Percentiles rank a stretch among this genome's conserved stretches.
Conservation (phyloP, 805 yeast genomes). For the Candida silvicultrix region DNA sequence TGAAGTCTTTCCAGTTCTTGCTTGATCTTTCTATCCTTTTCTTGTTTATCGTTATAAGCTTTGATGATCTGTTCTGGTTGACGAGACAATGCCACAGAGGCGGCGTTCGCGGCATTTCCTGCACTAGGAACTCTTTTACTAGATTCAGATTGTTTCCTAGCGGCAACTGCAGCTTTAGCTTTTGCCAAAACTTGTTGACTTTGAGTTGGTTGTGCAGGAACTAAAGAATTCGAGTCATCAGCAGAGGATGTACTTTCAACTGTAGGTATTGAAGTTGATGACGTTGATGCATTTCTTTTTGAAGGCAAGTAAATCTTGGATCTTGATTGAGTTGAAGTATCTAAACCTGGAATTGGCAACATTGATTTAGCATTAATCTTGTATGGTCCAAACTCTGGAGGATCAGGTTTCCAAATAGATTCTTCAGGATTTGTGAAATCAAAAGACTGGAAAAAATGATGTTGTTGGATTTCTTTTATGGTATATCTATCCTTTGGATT, state of each 20-base stretch:
- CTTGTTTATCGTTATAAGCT: constrained; percentile 11
- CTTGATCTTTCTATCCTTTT: background rate
- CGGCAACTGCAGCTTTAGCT: constrained; percentile 23
- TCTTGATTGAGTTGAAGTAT: constrained; percentile 18
- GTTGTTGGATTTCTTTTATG: constrained; percentile 50
- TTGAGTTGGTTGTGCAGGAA: constrained; percentile 12
- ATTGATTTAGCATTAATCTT: constrained; percentile 71
- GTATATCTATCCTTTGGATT: constrained; percentile 60
- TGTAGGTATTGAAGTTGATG: constrained; percentile 14
- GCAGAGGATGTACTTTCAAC: constrained; percentile 18
- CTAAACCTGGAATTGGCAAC: constrained; percentile 62
- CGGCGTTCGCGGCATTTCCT: constrained; percentile 22
- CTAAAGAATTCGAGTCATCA: constrained; percentile 11
- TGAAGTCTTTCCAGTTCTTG: background rate
- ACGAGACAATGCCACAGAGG: constrained; percentile 21
- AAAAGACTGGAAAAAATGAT: constrained; percentile 52
- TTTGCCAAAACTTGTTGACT: constrained; percentile 20
- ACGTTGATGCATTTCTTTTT: constrained; percentile 17
- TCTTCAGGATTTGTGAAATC: constrained; percentile 43
- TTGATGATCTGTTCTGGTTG: constrained; percentile 22
- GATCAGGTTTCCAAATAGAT: constrained; percentile 50
- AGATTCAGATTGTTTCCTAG: constrained; percentile 18
- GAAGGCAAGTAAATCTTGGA: constrained; percentile 14
- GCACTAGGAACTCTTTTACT: constrained; percentile 9
- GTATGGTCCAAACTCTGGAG: constrained; percentile 68